Evolutionary conservation across 2,329 filamentous ascomycete species (phyloP), one percentile per base, ranked within the genome.

Genomic region (Paracoccidioides lutzii): DNA sequence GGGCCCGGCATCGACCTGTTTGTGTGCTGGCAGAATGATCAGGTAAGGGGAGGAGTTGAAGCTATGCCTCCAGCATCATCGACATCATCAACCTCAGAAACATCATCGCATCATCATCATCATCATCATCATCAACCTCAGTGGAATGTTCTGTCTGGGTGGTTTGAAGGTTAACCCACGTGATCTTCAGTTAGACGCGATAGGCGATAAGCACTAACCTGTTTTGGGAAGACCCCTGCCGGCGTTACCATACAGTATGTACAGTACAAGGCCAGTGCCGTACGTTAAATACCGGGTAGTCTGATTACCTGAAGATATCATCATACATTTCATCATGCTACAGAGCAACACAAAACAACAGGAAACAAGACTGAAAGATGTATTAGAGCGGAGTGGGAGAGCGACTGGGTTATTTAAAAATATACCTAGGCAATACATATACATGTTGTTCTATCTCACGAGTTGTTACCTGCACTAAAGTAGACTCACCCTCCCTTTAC

Each of bases 131-230:
- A n/a, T n/a, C n/a, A 22, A 22, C 22, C 22, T 22, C 33, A 15
- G n/a, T 50, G 33, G 46, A 50, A 50, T 50, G 32, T 50, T 37
- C 46, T 50, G 46, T 50, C 33, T 48, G 46, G 33, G 32, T 49
- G 45, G 46, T 37, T 35, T 49, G 32, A 38, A 33, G 33, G 32
- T 32, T 8, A 10, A 22, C 1, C 1, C 46, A 50, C 46, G 46
- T 50, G 46, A 50, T 4, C 46, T 28, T 1, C 1, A 38, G 37
- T 28, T 50, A 50, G 46, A 12, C 46, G 46, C 46, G 32, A 33
- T 50, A 50, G n/a, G 46, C 46, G 46, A 48, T 30, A 35, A 0
- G 3, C 32, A 32, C 45, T 48, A 48, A 32, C 30, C 45, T 30
- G 7, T 14, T 48, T 48, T 35, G 9, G 45, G 45, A 35, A 35